These are phyloP conservation scores for Pseudofabraea citricarpa DNA, from an alignment of 2,329 filamentous ascomycete genomes.

Conservation along the genomic window DNA sequence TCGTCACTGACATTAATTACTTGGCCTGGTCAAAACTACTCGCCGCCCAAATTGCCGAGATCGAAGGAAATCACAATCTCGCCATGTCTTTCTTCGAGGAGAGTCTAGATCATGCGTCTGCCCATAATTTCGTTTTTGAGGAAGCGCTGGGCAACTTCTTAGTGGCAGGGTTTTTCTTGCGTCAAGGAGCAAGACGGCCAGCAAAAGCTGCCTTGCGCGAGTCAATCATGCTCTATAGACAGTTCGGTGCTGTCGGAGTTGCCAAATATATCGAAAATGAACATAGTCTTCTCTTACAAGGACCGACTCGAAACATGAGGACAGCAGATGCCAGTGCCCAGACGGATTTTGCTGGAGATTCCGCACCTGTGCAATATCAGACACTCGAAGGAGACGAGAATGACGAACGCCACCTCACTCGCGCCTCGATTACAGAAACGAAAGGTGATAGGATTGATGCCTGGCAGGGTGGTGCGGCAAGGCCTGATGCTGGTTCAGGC, in stretches of 20 bases:
- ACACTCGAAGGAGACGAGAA: slow-evolving; percentile 35
- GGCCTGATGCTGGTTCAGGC: slow-evolving; percentile 53
- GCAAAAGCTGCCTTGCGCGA: slow-evolving; percentile 67
- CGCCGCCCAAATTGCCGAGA: slow-evolving; percentile 63
- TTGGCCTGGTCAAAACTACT: slow-evolving; percentile 63
- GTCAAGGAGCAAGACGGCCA: slow-evolving; percentile 59
- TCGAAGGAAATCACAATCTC: slow-evolving; percentile 48
- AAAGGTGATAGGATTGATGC: slow-evolving; percentile 56
- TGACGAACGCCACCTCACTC: slow-evolving; percentile 35
- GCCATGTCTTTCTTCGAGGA: slow-evolving; percentile 65
- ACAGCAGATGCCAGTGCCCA: slow-evolving; percentile 62
- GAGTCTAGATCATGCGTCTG: slow-evolving; percentile 65
- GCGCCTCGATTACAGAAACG: slow-evolving; percentile 33
- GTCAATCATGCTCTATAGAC: slow-evolving; percentile 61
- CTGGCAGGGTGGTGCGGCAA: slow-evolving; percentile 56
- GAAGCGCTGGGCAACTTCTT: slow-evolving; percentile 71
- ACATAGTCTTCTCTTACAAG: slow-evolving; percentile 62
- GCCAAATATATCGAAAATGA: slow-evolving; percentile 63
- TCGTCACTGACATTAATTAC: slow-evolving; percentile 67
- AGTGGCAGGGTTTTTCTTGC: slow-evolving; percentile 66
- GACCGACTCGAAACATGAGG: slow-evolving; percentile 52
- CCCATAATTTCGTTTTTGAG: slow-evolving; percentile 63
- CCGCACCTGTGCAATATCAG: slow-evolving; percentile 46
- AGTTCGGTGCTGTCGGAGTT: slow-evolving; percentile 65
- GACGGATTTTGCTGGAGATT: slow-evolving; percentile 62